A percentile compares a stretch with the other conserved stretches of the same genome.
These are phyloP conservation scores for Pseudoneurospora amorphoporcata DNA, from an alignment of 495 filamentous ascomycete species.

Conservation along the genomic window DNA sequence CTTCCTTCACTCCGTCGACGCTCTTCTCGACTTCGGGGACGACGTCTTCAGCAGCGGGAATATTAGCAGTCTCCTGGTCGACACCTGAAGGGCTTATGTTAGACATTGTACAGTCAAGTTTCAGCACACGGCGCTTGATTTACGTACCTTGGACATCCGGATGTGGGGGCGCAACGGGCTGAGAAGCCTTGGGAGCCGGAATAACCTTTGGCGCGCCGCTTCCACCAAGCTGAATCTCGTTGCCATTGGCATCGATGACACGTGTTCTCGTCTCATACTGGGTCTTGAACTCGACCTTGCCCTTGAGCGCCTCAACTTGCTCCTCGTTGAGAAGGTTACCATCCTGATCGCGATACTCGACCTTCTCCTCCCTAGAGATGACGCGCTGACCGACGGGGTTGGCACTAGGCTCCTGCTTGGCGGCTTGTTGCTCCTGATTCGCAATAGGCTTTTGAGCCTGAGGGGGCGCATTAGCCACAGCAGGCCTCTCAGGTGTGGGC, in stretches of 20 bases:
- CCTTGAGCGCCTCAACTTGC: conserved; percentile 72
- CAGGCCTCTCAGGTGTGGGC: background rate
- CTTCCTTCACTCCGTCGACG: conserved; percentile 54
- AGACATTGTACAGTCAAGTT: conserved; percentile 49
- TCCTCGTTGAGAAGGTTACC: conserved; percentile 79
- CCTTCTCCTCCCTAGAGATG: conserved; percentile 62
- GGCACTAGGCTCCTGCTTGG: conserved; percentile 1
- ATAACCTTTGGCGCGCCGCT: conserved; percentile 15
- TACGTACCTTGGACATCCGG: conserved; percentile 61
- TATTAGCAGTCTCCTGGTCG: conserved; percentile 17
- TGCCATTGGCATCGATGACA: conserved; percentile 66
- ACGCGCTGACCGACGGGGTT: conserved; percentile 40
- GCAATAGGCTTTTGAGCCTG: conserved; percentile 15
- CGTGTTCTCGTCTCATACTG: conserved; percentile 85
- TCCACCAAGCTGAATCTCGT: conserved; percentile 46
- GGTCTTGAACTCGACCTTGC: conserved; percentile 90
- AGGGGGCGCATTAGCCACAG: background rate
- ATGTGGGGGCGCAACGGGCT: conserved; percentile 61
- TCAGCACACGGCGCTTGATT: conserved; percentile 10
- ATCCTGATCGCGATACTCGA: conserved; percentile 92
- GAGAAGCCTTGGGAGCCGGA: conserved; percentile 4
- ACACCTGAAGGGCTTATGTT: conserved; percentile 8
- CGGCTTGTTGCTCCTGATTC: conserved; percentile 7
- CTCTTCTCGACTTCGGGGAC: conserved; percentile 44
- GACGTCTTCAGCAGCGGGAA: conserved; percentile 27